Percentiles rank a stretch among this genome's conserved stretches.
Evolutionary conservation across 2,329 filamentous ascomycete species (phyloP).

Genomic region (Nakataea oryzae): DNA sequence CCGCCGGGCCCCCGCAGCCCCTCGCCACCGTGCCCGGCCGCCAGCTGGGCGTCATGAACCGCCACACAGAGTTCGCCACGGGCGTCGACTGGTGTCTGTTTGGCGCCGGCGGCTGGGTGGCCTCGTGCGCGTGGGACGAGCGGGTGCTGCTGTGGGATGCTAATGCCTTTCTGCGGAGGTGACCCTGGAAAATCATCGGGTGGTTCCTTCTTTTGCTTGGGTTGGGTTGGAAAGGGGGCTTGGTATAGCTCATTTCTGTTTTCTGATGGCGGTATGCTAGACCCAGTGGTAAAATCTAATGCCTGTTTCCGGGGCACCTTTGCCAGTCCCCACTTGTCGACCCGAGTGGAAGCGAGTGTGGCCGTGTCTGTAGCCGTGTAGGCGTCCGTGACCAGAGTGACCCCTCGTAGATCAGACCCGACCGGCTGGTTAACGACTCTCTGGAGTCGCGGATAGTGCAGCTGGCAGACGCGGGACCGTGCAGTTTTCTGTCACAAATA

Average conservation of each 20-base stretch:
- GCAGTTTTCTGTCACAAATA: no score
- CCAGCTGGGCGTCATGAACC: conserved; percentile 79
- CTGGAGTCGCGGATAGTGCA: no score
- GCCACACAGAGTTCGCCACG: conserved; percentile 91
- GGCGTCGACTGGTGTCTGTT: conserved; percentile 98
- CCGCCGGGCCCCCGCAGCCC: conserved; percentile 7
- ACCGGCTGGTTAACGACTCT: not conserved
- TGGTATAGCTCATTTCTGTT: not conserved
- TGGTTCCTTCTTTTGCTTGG: not conserved
- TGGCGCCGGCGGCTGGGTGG: conserved; percentile 89
- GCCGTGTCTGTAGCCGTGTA: no score
- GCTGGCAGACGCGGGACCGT: no score
- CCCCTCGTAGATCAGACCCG: no score
- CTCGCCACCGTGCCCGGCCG: conserved; percentile 12
- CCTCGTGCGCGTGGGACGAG: conserved; percentile 92
- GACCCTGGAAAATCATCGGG: not conserved
- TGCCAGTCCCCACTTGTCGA: no score
- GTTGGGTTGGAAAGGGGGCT: not conserved
- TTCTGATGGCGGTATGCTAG: not conserved
- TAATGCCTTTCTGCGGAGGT: conserved; percentile 30
- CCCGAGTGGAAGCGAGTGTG: no score
- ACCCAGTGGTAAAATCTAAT: not conserved
- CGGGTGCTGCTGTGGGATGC: conserved; percentile 88
- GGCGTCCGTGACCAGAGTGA: no score
- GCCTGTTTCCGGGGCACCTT: no score